Evolutionary conservation across 352 stramenopile species (phyloP).

Genomic region (Thraustochytrium sp.): DNA sequence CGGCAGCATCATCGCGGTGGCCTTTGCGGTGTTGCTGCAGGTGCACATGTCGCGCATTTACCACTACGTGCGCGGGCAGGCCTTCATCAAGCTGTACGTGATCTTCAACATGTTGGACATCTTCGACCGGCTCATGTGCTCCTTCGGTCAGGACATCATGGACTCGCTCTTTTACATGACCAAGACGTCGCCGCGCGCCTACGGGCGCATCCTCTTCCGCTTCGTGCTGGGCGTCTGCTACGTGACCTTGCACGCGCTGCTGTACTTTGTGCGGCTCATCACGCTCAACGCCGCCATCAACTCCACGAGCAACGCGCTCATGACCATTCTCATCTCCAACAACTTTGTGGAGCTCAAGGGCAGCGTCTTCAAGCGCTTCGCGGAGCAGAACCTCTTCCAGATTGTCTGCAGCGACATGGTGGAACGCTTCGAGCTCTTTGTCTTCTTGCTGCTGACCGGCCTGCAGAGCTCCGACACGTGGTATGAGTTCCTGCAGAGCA

Average conservation of each 20-base stretch:
- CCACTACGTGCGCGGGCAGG: slow-evolving; percentile 93
- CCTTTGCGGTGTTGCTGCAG: slow-evolving; percentile 64
- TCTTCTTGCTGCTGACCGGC: slow-evolving; percentile 91
- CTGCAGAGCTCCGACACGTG: slow-evolving; percentile 64
- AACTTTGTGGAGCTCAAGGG: slow-evolving; percentile 98
- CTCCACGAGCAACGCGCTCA: slow-evolving; percentile 82
- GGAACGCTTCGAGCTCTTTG: slow-evolving; percentile 92
- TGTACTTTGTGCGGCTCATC: slow-evolving; percentile 93
- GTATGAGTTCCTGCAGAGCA: slow-evolving; percentile 31
- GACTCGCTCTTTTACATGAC: slow-evolving; percentile 72
- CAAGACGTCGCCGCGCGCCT: slow-evolving; percentile 6
- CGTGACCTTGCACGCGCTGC: slow-evolving; percentile 77
- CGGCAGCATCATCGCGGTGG: slow-evolving; percentile 67
- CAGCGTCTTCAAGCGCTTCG: slow-evolving; percentile 96
- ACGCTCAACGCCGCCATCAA: slow-evolving; percentile 95
- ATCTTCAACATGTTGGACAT: slow-evolving; percentile 97
- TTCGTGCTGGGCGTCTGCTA: slow-evolving; percentile 63
- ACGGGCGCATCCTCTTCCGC: slow-evolving; percentile 11
- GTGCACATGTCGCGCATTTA: slow-evolving; percentile 95
- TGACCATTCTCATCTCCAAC: slow-evolving; percentile 80
- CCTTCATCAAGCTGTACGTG: slow-evolving; percentile 98
- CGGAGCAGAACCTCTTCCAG: slow-evolving; percentile 93
- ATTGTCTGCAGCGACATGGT: slow-evolving; percentile 94
- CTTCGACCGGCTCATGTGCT: slow-evolving; percentile 92
- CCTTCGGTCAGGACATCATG: slow-evolving; percentile 91